Conservation (phyloP, 2,329 filamentous ascomycete genomes). For the Trichoderma pleuroti region DNA sequence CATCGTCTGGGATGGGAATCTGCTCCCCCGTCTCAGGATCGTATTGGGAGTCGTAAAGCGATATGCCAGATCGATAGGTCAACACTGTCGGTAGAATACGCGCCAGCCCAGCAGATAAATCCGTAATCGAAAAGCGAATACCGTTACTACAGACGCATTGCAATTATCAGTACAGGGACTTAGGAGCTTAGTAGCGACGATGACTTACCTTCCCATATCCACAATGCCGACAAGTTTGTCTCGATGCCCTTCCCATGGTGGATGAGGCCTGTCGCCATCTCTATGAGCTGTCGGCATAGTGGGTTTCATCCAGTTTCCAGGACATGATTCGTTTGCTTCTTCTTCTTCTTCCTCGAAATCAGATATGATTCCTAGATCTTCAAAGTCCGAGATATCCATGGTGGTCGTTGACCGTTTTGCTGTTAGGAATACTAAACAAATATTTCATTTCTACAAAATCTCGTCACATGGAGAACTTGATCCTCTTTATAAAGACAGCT, state of each 20-base stretch:
- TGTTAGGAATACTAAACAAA: neutral
- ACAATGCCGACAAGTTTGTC: conserved; percentile 33
- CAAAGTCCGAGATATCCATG: conserved; percentile 15
- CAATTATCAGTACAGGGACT: conserved; percentile 5
- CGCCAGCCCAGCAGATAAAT: conserved; percentile 45
- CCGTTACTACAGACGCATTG: conserved; percentile 52
- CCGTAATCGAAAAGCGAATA: conserved; percentile 64
- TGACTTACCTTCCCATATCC: conserved; percentile 35
- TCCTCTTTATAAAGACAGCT: neutral
- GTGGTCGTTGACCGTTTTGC: neutral
- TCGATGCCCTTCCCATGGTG: conserved; percentile 31
- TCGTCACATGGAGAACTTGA: neutral
- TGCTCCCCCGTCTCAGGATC: conserved; percentile 31
- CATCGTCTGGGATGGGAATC: conserved; percentile 30
- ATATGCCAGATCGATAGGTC: conserved; percentile 32
- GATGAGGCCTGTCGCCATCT: conserved; percentile 18
- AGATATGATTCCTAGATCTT: conserved; percentile 9
- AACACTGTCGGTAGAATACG: conserved; percentile 55
- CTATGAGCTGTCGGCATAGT: neutral
- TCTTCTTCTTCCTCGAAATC: conserved; percentile 5
- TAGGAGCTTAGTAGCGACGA: neutral
- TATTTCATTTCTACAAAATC: neutral
- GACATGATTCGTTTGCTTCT: neutral
- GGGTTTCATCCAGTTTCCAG: neutral
- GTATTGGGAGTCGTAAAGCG: conserved; percentile 33